Conservation (phyloP, 2,329 filamentous ascomycete genomes). For the Didymella pinodella region DNA sequence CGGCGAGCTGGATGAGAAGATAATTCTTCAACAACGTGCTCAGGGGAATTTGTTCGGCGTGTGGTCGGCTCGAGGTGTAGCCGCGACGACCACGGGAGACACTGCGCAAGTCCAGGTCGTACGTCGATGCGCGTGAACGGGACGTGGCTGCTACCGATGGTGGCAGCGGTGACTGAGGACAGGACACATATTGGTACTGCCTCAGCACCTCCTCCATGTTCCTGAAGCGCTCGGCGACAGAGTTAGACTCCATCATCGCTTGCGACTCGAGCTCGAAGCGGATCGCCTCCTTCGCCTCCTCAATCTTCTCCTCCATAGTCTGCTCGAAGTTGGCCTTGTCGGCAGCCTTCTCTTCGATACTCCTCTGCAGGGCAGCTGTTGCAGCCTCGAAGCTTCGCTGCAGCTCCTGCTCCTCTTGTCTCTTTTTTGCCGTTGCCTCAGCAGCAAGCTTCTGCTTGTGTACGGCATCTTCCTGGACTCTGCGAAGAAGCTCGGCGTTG, state of each 20-base stretch:
- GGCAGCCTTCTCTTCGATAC: constrained; percentile 39
- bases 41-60: constrained; percentile 58
- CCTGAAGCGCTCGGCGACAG: constrained; percentile 42
- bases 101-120: constrained; percentile 19
- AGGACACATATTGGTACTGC: constrained; percentile 25
- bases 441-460: constrained; percentile 39
- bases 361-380: constrained; percentile 36
- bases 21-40: constrained; percentile 63
- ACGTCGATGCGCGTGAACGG: constrained; percentile 7
- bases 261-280: constrained; percentile 44
- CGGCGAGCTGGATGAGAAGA: constrained; percentile 59
- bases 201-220: constrained; percentile 41
- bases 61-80: constrained; percentile 24
- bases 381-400: constrained; percentile 40
- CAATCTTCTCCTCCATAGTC: constrained; percentile 37
- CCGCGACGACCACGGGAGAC: constrained; percentile 21
- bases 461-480: constrained; percentile 44
- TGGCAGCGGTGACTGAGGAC: constrained; percentile 21
- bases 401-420: constrained; percentile 36
- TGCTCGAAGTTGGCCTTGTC: constrained; percentile 42
- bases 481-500: constrained; percentile 42
- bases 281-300: constrained; percentile 45
- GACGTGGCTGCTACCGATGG: constrained; percentile 9
- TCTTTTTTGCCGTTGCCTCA: constrained; percentile 37
- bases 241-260: constrained; percentile 37